Evolutionary conservation across 345 rosid genomes (phyloP), one percentile per base, ranked within the genome.

Genomic region (Ailanthus altissimus): DNA sequence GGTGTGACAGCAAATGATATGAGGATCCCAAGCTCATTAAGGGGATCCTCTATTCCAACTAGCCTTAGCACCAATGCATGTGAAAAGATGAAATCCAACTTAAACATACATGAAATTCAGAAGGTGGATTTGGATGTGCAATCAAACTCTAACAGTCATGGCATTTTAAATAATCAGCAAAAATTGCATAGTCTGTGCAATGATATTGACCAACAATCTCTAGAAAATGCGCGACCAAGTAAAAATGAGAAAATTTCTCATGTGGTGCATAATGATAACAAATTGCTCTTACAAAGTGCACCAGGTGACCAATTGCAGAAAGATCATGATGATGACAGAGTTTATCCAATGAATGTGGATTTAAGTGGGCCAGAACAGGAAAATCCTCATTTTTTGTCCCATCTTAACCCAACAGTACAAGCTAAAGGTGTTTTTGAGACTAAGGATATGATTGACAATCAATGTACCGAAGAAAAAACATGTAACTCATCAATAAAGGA

Each of bases 41-140:
- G 74, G 28, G 82, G 77, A 70, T 46, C 62, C 26, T 77, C 84
- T 80, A 47, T 75, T 79, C 75, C 81, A 40, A 74, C 85, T 16
- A 73, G 69, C 47, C 26, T 14, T 40, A 71, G 10, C 58, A 59
- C 77, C 67, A 72, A 71, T 66, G 76, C 82, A 72, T 76, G 67
- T 57, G 84, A 77, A 76, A 89, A 78, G 60, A 72, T 62, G 73
- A 77, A 74, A 81, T 64, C 76, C 42, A 61, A 80, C 79, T 62
- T 62, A 57, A 75, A 75, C 36, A 49, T 15, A 54, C 79, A 70
- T 25, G 75, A 43, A 77, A 32, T 64, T 74, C 76, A 25, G 69
- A 80, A 79, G 72, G 74, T 78, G 77, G 78, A 76, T 70, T 54
- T 62, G 49, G 67, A 77, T 72, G 78, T 46, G 54, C 76, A 73